Percentiles rank a stretch among this genome's conserved stretches.
Conservation (phyloP, 1,284 basidiomycete species). For the Sanghuangporus weigelae region DNA sequence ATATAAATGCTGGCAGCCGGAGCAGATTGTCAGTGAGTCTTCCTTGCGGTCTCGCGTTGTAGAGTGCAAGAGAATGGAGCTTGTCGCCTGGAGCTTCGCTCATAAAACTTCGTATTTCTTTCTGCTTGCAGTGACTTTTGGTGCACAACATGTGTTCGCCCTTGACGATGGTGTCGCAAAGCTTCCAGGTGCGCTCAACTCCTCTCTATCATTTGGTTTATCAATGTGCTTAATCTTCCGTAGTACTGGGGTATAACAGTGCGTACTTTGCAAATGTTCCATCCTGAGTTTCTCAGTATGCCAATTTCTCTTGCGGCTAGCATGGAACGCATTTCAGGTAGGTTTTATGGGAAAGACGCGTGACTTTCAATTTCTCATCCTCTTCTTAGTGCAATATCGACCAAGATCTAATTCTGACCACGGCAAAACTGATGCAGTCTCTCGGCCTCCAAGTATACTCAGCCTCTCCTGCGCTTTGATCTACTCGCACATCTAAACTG, state of each 20-base stretch:
- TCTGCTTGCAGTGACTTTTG: neutral
- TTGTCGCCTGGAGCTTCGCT: too few species aligned
- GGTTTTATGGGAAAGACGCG: neutral
- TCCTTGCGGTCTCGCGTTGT: too few species aligned
- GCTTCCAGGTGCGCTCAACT: conserved; percentile 11
- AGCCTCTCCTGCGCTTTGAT: neutral
- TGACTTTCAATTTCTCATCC: neutral
- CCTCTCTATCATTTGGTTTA: neutral
- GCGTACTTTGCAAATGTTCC: conserved; percentile 14
- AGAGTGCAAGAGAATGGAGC: too few species aligned
- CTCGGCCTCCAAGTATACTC: conserved; percentile 29
- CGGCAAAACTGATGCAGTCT: conserved; percentile 31
- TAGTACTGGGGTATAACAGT: conserved; percentile 33
- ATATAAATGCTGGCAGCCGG: too few species aligned
- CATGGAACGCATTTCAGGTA: conserved; percentile 32
- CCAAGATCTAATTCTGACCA: conserved; percentile 30
- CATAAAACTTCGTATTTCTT: neutral
- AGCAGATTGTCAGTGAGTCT: too few species aligned
- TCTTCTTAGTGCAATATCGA: conserved; percentile 32
- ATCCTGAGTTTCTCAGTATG: neutral
- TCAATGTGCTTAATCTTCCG: neutral
- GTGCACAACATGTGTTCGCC: conserved; percentile 6
- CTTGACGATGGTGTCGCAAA: conserved; percentile 22
- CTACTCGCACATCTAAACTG: neutral
- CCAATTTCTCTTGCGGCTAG: conserved; percentile 17